These are phyloP conservation scores for Castanea sativa DNA, from an alignment of 306 rosid genomes.

Conservation along the genomic window DNA sequence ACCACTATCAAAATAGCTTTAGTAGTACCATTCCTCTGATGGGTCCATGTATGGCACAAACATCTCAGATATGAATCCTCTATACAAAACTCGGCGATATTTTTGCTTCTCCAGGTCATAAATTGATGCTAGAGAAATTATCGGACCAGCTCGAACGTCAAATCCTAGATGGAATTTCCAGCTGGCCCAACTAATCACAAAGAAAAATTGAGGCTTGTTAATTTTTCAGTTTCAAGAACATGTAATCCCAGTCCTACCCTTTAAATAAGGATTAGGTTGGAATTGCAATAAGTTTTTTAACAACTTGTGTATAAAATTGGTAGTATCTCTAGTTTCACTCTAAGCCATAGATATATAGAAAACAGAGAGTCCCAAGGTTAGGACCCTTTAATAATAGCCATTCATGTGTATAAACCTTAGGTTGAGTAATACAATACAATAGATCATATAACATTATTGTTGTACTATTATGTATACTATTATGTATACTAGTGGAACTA, in stretches of 20 bases:
- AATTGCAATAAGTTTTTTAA: too few relatives aligned
- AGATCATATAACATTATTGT: background rate
- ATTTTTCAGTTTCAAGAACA: too few relatives aligned
- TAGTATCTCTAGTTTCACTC: too few relatives aligned
- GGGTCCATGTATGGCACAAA: constrained; percentile 70
- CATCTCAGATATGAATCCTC: constrained; percentile 50
- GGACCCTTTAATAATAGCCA: too few relatives aligned
- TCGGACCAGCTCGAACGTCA: constrained; percentile 46
- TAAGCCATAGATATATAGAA: too few relatives aligned
- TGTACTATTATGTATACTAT: constrained; percentile 97
- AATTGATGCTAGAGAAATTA: constrained; percentile 56
- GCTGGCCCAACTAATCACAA: constrained; percentile 50
- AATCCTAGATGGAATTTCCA: constrained; percentile 38
- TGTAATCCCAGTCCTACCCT: too few relatives aligned
- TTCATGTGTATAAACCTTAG: too few relatives aligned
- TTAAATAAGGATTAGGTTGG: too few relatives aligned
- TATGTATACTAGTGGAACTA: constrained; percentile 98
- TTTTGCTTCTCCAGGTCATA: constrained; percentile 41
- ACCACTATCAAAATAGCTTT: constrained; percentile 47
- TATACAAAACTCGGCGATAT: constrained; percentile 46
- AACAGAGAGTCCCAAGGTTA: too few relatives aligned
- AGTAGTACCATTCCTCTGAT: constrained; percentile 50
- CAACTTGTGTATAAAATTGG: too few relatives aligned
- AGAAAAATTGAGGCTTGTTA: too few relatives aligned
- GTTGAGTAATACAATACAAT: too few relatives aligned